Evolutionary conservation across 371 early-diverging fungal genomes (phyloP), one percentile per base, ranked within the genome.

Genomic region (Apophysomyces sp.): DNA sequence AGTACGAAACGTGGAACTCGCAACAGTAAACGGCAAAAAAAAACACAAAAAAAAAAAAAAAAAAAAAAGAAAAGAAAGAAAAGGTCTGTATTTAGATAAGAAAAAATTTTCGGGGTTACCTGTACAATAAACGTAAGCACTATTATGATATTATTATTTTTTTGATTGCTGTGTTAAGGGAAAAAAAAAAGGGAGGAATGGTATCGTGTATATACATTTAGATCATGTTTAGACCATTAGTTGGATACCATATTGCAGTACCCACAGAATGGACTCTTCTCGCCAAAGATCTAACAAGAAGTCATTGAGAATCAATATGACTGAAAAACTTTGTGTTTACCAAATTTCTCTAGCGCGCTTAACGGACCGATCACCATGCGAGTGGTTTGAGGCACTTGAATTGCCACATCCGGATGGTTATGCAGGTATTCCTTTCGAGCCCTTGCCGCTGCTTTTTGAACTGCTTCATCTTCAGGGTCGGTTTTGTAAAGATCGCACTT

Each of bases 401-500:
- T 21, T 12, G 61, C 63, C 15, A 74, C 26, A 52, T 79, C 71
- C 4, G 84, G 84, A 66, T 83, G 80, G 3, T 73, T 72, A 15
- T 61, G 52, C 18, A 85, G 52, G 66, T 83, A 89, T 63, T 86
- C 86, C 16, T 52, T 41, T 28, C 66, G 61, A 0, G 89, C 89
- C 40, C 65, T 67, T 5, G 64, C 56, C 1, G 83, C 86, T 27
- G 87, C 89, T 30, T 62, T 55, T 54, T 67, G 61, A 3, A 72
- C 69, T 0, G 76, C 74, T 61, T 79, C 74, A n/a, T 83, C 82
- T 52, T 85, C 84, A 15, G 80, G 74, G 7, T 80, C 79, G 2
- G 73, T 77, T 41, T 80, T 78, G 68, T 86, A 89, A 29, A 89
- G 63, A 58, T 89, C 86, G 60, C 89, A 89, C 44, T 77, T 80